Percentiles rank a stretch among this genome's conserved stretches.
phyloP scores from a whole-genome alignment of 1,139 yeast species.

The Taphrina deformans region DNA sequence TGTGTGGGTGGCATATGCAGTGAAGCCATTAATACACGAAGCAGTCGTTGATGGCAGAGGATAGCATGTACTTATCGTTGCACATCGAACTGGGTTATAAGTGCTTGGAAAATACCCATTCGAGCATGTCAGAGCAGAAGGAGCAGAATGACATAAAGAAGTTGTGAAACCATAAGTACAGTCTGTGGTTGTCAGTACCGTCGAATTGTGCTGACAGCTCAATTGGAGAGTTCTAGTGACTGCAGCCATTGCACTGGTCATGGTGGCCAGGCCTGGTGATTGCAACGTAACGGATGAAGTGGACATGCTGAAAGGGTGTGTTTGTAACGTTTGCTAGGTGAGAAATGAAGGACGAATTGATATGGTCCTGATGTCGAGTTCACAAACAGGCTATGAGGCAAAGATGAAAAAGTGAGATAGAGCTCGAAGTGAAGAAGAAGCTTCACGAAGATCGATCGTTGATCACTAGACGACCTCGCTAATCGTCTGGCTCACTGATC shows the following conservation, averaged over 20 bases:
- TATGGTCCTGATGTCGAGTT: not conserved
- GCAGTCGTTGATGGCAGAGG: constrained; percentile 16
- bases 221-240: not conserved
- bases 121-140: constrained; percentile 15
- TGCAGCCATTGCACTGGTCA: not conserved
- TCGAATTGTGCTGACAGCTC: not conserved
- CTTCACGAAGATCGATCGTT: not conserved
- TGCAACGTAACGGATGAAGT: not conserved
- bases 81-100: constrained; percentile 2
- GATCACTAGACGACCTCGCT: not conserved
- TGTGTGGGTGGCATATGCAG: constrained; percentile 6
- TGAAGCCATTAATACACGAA: constrained; percentile 8
- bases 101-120: constrained; percentile 6
- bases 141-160: constrained; percentile 15
- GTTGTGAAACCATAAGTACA: constrained; percentile 18
- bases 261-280: not conserved
- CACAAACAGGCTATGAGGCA: no score
- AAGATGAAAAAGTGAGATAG: no score
- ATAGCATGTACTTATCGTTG: constrained; percentile 5
- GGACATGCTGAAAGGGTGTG: not conserved
- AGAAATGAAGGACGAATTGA: not conserved
- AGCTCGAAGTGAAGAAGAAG: no score
- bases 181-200: constrained; percentile 19
- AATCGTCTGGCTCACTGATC: not conserved
- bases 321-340: no score